Evolutionary conservation across 2,329 filamentous ascomycete genomes (phyloP).

Genomic region (Colletotrichum sansevieriae): DNA sequence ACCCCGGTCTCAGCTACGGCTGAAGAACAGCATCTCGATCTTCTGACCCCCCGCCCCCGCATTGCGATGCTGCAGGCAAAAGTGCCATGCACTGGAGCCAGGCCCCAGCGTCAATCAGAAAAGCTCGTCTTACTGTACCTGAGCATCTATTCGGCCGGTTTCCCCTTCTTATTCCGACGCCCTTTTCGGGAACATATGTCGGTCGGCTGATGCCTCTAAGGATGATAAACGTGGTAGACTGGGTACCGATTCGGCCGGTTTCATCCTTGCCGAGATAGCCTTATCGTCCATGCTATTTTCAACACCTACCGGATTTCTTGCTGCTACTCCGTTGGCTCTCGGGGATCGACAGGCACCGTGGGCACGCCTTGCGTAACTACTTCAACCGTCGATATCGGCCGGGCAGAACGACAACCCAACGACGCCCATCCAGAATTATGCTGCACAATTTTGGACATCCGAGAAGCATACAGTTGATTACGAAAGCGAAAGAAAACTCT

Average conservation of each 20-base stretch:
- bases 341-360: neutral
- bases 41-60: neutral
- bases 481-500: neutral
- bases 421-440: neutral
- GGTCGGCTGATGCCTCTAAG: neutral
- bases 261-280: conserved; percentile 17
- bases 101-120: neutral
- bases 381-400: neutral
- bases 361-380: neutral
- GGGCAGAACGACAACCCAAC: neutral
- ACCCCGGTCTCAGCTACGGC: conserved; percentile 18
- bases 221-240: neutral
- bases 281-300: conserved; percentile 17
- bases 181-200: neutral
- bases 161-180: conserved; percentile 3
- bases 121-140: neutral
- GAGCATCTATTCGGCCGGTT: neutral
- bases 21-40: conserved; percentile 11
- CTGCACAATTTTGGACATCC: neutral
- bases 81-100: neutral
- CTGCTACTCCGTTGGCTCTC: neutral
- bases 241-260: neutral
- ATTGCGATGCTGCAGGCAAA: neutral
- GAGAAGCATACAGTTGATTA: neutral
- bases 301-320: neutral